Evolutionary conservation across 2,329 filamentous ascomycete species (phyloP).

Genomic region (Scolecobasidium constrictum): DNA sequence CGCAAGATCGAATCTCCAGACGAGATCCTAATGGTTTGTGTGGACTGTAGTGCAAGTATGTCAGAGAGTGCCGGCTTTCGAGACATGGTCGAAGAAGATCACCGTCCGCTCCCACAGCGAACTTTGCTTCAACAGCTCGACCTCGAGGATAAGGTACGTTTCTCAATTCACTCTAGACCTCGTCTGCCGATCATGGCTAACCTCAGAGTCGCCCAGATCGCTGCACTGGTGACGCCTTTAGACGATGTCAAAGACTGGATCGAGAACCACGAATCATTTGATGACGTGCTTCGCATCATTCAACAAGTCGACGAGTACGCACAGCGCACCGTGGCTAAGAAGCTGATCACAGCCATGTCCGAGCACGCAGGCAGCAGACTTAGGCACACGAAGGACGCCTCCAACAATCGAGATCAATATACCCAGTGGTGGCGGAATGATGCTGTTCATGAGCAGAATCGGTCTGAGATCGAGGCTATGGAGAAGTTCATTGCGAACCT

Average conservation of each 20-base stretch:
- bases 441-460: not conserved
- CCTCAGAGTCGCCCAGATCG: conserved; percentile 11
- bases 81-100: conserved; percentile 18
- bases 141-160: not conserved
- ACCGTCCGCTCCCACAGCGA: conserved; percentile 3
- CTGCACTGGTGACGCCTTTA: conserved; percentile 8
- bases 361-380: not conserved
- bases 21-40: conserved; percentile 24
- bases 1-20: conserved; percentile 20
- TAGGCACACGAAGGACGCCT: not conserved
- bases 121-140: not conserved
- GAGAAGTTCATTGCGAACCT: not conserved
- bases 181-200: too few relatives aligned
- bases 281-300: conserved; percentile 20
- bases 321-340: conserved; percentile 11
- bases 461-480: not conserved
- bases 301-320: conserved; percentile 7
- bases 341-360: not conserved
- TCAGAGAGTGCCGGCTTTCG: conserved; percentile 17
- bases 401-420: not conserved
- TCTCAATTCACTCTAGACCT: too few relatives aligned
- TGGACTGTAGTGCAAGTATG: conserved; percentile 26
- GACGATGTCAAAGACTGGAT: conserved; percentile 19
- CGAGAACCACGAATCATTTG: conserved; percentile 16
- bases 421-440: not conserved